Evolutionary conservation across 2,329 filamentous ascomycete genomes (phyloP), one percentile per base, ranked within the genome.

Genomic region (Aspergillus glaucus): DNA sequence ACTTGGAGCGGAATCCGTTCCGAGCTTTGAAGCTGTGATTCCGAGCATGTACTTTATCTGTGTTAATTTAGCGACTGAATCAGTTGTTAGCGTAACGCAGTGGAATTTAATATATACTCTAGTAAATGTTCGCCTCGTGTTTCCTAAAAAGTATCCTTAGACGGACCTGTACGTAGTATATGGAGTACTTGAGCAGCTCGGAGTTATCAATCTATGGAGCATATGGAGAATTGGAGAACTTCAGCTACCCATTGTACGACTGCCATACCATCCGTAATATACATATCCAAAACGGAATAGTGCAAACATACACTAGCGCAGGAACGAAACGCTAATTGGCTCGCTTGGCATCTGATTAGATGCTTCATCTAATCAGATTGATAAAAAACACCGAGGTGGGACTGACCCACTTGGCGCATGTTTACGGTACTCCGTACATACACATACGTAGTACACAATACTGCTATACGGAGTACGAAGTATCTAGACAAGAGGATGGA

Each of bases 331-430:
- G 17, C 37, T 30, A 5, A 17, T 10, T 21, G 10, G 10, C 17
- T 19, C 17, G 5, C 10, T 19, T 19, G 37, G 19, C 47, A 60
- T 63, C 57, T 55, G 58, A 63, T 60, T 61, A 61, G 61, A 61
- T 64, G 43, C 41, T 46, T 62, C 63, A 64, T 63, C 62, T 59
- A 57, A 63, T 64, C 54, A 48, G 41, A 43, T 43, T 43, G 41
- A 43, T 43, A 43, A 43, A 12, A 40, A 30, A 30, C 9, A 4
- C 26, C 7, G 9, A 12, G 4, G 26, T 30, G 26, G 26, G 10
- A 5, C 26, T 1, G 10, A 4, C 10, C 26, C 26, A 12, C 26
- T 30, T 30, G 26, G 17, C 4, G n/a, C n/a, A 9, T 37, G 48
- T 48, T n/a, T 41, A 48, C 41, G 39, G 28, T n/a, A 47, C 28